Evolutionary conservation across 148 eudicot species (phyloP).

Genomic region (Polygonum aviculare): DNA sequence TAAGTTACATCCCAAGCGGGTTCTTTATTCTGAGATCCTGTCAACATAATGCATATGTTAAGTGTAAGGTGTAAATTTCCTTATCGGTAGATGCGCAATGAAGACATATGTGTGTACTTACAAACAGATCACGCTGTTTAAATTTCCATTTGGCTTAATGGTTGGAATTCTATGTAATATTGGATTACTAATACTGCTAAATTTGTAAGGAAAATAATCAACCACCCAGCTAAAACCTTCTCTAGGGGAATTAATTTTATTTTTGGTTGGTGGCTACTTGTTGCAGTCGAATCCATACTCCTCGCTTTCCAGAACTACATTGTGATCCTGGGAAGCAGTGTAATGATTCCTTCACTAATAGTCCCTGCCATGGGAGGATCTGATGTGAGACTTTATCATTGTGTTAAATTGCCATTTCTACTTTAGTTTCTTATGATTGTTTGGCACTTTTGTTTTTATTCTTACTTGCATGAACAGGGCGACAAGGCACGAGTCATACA

Average conservation of each 20-base stretch:
- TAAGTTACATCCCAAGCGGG: neutral
- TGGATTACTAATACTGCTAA: neutral
- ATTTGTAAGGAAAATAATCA: neutral
- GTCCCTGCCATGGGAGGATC: constrained; percentile 94
- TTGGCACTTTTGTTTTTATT: neutral
- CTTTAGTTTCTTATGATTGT: neutral
- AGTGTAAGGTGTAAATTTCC: neutral
- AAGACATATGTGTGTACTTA: neutral
- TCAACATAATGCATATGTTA: neutral
- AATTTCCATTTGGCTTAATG: neutral
- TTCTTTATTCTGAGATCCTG: too few relatives aligned
- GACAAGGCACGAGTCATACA: constrained; percentile 98
- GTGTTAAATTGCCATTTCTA: neutral
- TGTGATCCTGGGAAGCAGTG: constrained; percentile 86
- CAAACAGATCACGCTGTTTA: neutral
- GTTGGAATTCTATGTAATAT: neutral
- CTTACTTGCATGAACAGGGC: constrained; percentile 39
- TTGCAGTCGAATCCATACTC: constrained; percentile 95
- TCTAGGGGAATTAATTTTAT: neutral
- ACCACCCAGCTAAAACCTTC: neutral
- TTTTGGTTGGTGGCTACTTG: neutral
- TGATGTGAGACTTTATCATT: constrained; percentile 34
- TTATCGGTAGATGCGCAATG: too few relatives aligned
- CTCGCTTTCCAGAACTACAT: constrained; percentile 97
- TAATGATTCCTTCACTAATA: constrained; percentile 79